Conservation (phyloP, 306 rosid genomes). For the Sechiopsis laciniata region DNA sequence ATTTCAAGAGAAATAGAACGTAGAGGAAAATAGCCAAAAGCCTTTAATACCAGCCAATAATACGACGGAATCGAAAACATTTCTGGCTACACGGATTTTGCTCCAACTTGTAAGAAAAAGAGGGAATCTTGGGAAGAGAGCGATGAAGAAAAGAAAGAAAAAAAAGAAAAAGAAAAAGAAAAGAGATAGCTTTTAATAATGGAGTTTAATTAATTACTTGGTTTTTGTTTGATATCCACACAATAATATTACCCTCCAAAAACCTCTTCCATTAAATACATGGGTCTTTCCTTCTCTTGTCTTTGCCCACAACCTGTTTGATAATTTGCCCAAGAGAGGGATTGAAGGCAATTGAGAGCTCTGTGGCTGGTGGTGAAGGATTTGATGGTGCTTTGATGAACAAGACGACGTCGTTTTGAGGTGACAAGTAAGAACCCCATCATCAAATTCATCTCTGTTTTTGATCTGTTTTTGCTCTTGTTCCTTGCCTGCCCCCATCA, state of each 20-base stretch:
- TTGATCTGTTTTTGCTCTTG: constrained; percentile 12
- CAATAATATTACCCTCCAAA: constrained; percentile 26
- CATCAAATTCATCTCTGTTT: constrained; percentile 27
- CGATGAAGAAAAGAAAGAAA: not conserved
- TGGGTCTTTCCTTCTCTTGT: constrained; percentile 21
- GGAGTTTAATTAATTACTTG: not conserved
- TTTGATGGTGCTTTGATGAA: constrained; percentile 34
- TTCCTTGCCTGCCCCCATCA: constrained; percentile 28
- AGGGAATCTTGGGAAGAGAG: not conserved
- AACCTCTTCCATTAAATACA: constrained; percentile 30
- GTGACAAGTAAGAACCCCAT: constrained; percentile 30
- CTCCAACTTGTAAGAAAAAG: constrained; percentile 29
- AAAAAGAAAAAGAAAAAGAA: not conserved
- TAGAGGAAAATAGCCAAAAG: not conserved
- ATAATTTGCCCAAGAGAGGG: constrained; percentile 28
- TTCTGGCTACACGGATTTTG: constrained; percentile 40
- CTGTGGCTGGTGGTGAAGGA: constrained; percentile 35
- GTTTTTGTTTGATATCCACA: constrained; percentile 39
- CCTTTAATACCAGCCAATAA: not conserved
- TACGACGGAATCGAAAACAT: constrained; percentile 20
- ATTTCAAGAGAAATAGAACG: not conserved
- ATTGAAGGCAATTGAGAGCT: constrained; percentile 28
- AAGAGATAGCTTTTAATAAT: not conserved
- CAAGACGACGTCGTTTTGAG: constrained; percentile 38
- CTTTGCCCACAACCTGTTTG: constrained; percentile 32